phyloP scores from a whole-genome alignment of 2,329 filamentous ascomycete species.

The Xylariomycetidae sp. region DNA sequence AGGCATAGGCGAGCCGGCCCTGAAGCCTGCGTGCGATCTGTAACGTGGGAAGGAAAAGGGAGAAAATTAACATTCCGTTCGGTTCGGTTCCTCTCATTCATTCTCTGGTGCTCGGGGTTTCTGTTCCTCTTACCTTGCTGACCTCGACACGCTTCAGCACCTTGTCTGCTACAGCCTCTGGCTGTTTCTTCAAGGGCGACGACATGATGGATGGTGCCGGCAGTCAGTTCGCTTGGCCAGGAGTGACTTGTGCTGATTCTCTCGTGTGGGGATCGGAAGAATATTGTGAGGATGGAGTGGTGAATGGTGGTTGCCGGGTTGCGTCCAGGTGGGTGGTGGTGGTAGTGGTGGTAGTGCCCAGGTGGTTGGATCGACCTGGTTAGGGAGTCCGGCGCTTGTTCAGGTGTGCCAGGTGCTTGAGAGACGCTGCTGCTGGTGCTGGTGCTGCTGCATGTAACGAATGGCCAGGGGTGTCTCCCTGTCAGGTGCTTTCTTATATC shows the following conservation, averaged over 20 bases:
- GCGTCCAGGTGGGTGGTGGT: no score
- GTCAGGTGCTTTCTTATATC: no score
- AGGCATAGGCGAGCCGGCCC: conserved; percentile 89
- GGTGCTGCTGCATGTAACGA: no score
- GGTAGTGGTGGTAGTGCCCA: conserved; percentile 5
- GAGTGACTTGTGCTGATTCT: no score
- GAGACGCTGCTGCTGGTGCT: no score
- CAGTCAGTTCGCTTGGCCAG: conserved; percentile 18
- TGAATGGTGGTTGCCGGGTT: no score
- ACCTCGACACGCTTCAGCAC: conserved; percentile 70
- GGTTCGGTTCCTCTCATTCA: not conserved
- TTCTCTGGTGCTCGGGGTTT: conserved; percentile 1
- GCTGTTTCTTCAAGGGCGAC: conserved; percentile 59
- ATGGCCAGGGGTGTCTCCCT: no score
- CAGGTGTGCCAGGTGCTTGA: conserved; percentile 21
- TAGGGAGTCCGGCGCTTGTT: conserved; percentile 25
- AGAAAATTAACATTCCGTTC: not conserved
- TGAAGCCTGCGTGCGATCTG: conserved; percentile 92
- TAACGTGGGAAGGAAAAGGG: conserved; percentile 13
- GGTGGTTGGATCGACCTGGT: conserved; percentile 26
- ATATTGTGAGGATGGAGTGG: no score
- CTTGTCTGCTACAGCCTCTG: conserved; percentile 61
- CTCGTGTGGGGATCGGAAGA: no score
- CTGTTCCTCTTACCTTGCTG: conserved; percentile 60
- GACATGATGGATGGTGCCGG: conserved; percentile 40